phyloP scores from a whole-genome alignment of 371 early-diverging fungal genomes.

The Nematocida sp. region DNA sequence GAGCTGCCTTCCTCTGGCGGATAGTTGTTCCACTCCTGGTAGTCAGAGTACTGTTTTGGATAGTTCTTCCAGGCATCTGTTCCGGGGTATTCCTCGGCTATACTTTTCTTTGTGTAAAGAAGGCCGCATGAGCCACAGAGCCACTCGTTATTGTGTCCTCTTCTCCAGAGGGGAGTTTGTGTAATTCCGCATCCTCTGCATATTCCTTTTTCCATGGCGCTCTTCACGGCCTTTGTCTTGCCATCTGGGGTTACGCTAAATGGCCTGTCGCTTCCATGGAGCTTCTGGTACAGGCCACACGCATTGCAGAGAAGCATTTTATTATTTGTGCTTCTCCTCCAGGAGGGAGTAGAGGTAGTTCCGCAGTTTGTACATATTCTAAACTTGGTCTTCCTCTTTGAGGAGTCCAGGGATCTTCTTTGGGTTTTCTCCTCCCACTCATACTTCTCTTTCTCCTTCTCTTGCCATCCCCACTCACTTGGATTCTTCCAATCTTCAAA shows the following conservation, averaged over 20 bases:
- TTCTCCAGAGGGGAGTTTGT: slow-evolving; percentile 54
- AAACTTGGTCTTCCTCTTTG: slow-evolving; percentile 64
- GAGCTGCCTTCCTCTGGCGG: background rate
- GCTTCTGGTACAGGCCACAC: slow-evolving; percentile 76
- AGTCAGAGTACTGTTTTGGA: slow-evolving; percentile 2
- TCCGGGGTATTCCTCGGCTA: background rate
- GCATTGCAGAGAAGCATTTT: slow-evolving; percentile 77
- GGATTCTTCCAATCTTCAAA: background rate
- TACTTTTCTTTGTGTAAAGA: slow-evolving; percentile 3
- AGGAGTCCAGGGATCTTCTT: slow-evolving; percentile 28
- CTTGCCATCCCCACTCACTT: background rate
- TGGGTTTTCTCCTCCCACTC: slow-evolving; percentile 22
- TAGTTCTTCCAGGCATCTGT: slow-evolving; percentile 38
- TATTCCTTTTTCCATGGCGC: slow-evolving; percentile 52
- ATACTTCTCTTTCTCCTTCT: slow-evolving; percentile 3
- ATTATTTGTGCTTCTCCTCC: slow-evolving; percentile 75
- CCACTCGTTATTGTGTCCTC: slow-evolving; percentile 51
- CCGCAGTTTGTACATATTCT: slow-evolving; percentile 74
- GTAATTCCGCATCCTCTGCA: slow-evolving; percentile 62
- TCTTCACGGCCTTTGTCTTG: slow-evolving; percentile 66
- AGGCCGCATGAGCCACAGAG: slow-evolving; percentile 55
- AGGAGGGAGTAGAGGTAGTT: slow-evolving; percentile 77
- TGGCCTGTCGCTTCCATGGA: slow-evolving; percentile 69
- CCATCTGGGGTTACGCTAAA: slow-evolving; percentile 64
- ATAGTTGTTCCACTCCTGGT: slow-evolving; percentile 13